Evolutionary conservation across 106 monocot genomes (phyloP).

Genomic region (Iris macrosiphon): DNA sequence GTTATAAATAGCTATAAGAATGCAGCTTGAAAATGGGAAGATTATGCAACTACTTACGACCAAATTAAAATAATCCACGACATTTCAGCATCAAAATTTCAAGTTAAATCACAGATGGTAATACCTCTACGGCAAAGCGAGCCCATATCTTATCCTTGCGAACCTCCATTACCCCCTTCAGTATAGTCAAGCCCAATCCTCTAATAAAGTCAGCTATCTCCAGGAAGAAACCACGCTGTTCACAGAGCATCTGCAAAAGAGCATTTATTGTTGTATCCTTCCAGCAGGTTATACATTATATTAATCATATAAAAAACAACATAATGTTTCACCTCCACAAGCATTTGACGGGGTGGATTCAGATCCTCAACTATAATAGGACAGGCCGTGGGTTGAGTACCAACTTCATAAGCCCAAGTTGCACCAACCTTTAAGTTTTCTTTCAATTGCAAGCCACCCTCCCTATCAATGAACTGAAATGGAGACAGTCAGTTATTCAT

Average conservation of each 20-base stretch:
- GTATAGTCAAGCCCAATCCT: slow-evolving; percentile 86
- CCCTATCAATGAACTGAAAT: slow-evolving; percentile 52
- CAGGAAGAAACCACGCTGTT: slow-evolving; percentile 82
- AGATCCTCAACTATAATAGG: slow-evolving; percentile 95
- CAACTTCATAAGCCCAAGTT: slow-evolving; percentile 92
- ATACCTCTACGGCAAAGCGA: slow-evolving; percentile 92
- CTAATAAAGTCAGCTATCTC: slow-evolving; percentile 89
- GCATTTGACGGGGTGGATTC: slow-evolving; percentile 77
- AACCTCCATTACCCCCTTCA: slow-evolving; percentile 91
- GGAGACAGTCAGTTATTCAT: too few species aligned
- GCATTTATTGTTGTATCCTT: too few species aligned
- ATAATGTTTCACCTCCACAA: slow-evolving; percentile 67
- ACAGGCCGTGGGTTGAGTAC: slow-evolving; percentile 52
- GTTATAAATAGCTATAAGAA: neutral
- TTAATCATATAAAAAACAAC: neutral
- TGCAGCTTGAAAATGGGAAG: neutral
- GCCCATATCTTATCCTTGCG: slow-evolving; percentile 84
- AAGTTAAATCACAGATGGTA: neutral
- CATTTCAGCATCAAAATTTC: neutral
- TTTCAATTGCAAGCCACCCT: slow-evolving; percentile 56
- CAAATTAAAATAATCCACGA: neutral
- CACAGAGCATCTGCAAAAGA: slow-evolving; percentile 80
- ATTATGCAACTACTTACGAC: neutral
- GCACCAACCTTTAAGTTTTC: slow-evolving; percentile 73
- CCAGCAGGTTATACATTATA: neutral